These are phyloP conservation scores for Iris pallida DNA, from an alignment of 116 monocot genomes.

Conservation along the genomic window DNA sequence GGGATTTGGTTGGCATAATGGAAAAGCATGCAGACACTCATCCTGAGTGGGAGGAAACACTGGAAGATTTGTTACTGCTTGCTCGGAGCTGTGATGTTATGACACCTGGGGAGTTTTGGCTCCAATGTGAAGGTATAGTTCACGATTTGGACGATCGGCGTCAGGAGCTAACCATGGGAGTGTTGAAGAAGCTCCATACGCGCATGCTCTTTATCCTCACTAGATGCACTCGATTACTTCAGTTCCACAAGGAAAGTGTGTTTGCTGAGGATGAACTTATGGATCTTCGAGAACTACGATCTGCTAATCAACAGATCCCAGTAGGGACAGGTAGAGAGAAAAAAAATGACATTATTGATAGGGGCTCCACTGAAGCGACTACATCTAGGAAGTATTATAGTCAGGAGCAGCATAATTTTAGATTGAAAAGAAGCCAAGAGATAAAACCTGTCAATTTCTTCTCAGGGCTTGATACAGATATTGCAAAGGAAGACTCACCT, in stretches of 20 bases:
- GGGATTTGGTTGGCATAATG: slow-evolving; percentile 74
- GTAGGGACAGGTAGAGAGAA: slow-evolving; percentile 21
- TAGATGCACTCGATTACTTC: slow-evolving; percentile 84
- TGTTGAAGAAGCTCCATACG: slow-evolving; percentile 77
- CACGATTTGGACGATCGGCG: slow-evolving; percentile 86
- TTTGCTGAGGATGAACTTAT: slow-evolving; percentile 72
- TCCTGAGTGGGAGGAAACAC: slow-evolving; percentile 80
- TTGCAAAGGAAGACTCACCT: slow-evolving; percentile 32
- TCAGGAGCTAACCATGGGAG: slow-evolving; percentile 72
- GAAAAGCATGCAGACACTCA: slow-evolving; percentile 69
- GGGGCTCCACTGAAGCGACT: slow-evolving; percentile 27
- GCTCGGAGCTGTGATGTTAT: slow-evolving; percentile 66
- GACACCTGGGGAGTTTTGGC: slow-evolving; percentile 81
- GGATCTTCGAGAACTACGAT: slow-evolving; percentile 38
- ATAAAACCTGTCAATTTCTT: slow-evolving; percentile 53
- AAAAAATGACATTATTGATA: slow-evolving; percentile 6
- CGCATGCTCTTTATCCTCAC: slow-evolving; percentile 93
- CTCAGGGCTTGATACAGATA: slow-evolving; percentile 31
- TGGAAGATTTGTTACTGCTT: slow-evolving; percentile 76
- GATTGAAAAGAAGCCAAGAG: slow-evolving; percentile 76
- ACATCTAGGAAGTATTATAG: slow-evolving; percentile 68
- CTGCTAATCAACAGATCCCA: slow-evolving; percentile 32
- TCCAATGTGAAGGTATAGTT: slow-evolving; percentile 95
- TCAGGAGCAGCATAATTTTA: slow-evolving; percentile 69
- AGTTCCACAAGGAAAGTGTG: slow-evolving; percentile 83